phyloP scores from a whole-genome alignment of 805 yeast genomes.

The Wickerhamomyces rabaulensis region DNA sequence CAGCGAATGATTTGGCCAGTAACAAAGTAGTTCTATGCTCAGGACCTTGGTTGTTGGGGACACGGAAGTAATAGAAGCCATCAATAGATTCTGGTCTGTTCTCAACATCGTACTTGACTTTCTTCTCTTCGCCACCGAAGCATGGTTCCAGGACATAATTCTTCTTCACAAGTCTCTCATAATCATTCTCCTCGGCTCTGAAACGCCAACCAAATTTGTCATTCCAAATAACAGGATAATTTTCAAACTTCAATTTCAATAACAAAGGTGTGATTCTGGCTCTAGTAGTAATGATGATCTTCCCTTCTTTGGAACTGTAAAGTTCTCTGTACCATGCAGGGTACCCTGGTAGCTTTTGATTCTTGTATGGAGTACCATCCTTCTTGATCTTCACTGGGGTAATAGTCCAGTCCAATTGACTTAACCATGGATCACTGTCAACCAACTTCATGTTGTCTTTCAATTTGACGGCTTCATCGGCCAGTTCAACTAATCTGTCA shows the following conservation, averaged over 20 bases:
- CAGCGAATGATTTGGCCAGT: conserved; percentile 69
- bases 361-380: conserved; percentile 61
- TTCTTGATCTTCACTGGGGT: conserved; percentile 57
- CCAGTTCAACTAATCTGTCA: conserved; percentile 50
- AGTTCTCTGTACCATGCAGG: conserved; percentile 89
- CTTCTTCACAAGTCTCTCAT: conserved; percentile 26
- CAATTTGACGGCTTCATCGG: conserved; percentile 48
- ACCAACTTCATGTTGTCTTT: conserved; percentile 38
- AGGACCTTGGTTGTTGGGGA: conserved; percentile 89
- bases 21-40: conserved; percentile 65
- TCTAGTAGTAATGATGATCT: conserved; percentile 59
- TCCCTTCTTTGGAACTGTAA: conserved; percentile 32
- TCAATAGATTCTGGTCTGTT: conserved; percentile 14
- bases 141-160: conserved; percentile 26
- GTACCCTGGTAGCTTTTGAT: conserved; percentile 79
- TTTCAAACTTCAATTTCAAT: conserved; percentile 79
- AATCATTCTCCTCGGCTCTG: conserved; percentile 38
- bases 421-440: conserved; percentile 78
- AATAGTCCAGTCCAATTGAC: conserved; percentile 84
- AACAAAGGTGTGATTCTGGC: conserved; percentile 74
- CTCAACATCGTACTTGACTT: conserved; percentile 1
- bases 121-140: conserved; percentile 9
- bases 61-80: conserved; percentile 42
- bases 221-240: conserved; percentile 76
- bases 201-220: conserved; percentile 87